Percentiles rank a stretch among this genome's conserved stretches.
Conservation (phyloP, 306 rosid genomes). For the Arachis stenosperma region DNA sequence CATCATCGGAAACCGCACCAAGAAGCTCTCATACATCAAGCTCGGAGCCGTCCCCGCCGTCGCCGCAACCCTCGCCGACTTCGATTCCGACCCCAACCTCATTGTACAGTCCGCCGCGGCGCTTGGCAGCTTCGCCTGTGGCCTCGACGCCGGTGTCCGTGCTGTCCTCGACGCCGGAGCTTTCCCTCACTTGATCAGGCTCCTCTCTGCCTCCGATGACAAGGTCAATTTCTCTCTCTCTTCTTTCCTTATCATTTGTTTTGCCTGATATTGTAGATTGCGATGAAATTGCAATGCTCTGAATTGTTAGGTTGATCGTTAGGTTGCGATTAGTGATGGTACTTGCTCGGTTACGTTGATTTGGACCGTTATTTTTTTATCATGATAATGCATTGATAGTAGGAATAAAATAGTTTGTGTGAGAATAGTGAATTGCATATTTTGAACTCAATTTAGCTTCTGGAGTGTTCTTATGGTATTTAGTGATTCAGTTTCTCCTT, state of each 20-base stretch:
- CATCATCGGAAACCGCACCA: constrained; percentile 76
- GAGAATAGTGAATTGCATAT: constrained; percentile 7
- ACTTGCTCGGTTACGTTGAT: not conserved
- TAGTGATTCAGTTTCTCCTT: not conserved
- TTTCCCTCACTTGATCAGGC: constrained; percentile 52
- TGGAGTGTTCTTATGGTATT: not conserved
- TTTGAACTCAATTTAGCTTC: not conserved
- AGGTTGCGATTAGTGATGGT: constrained; percentile 16
- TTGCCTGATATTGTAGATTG: constrained; percentile 8
- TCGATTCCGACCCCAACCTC: constrained; percentile 48
- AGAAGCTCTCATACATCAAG: constrained; percentile 67
- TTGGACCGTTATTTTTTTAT: not conserved
- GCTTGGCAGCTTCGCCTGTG: constrained; percentile 74
- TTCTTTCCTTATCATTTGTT: constrained; percentile 9
- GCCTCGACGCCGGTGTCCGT: constrained; percentile 60
- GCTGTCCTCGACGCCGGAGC: constrained; percentile 71
- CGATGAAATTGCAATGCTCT: constrained; percentile 27
- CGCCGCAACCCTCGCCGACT: constrained; percentile 37
- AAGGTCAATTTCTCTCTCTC: constrained; percentile 47
- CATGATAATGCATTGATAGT: constrained; percentile 1
- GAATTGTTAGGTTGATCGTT: constrained; percentile 17
- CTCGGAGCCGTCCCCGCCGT: constrained; percentile 58
- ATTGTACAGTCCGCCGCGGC: constrained; percentile 73
- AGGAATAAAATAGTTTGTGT: constrained; percentile 4
- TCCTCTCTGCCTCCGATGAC: constrained; percentile 51